phyloP scores from a whole-genome alignment of 2,329 filamentous ascomycete genomes.

The Fusarium nelsonii region DNA sequence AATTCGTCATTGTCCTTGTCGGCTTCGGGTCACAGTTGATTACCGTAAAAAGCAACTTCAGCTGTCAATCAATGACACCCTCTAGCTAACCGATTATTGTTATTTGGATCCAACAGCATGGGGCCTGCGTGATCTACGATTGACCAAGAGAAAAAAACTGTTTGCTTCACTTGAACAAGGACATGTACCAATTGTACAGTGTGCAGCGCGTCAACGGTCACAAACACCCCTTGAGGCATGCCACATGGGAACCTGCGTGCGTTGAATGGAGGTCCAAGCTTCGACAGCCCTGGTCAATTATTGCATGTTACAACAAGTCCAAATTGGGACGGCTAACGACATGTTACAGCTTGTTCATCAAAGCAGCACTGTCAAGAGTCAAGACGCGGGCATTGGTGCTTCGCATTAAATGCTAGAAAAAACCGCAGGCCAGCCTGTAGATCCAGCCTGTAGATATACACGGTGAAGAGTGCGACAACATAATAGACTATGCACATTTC shows the following conservation, averaged over 20 bases:
- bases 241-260: slow-evolving; percentile 32
- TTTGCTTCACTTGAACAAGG: slow-evolving; percentile 28
- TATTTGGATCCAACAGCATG: slow-evolving; percentile 21
- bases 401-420: slow-evolving; percentile 11
- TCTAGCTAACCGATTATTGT: slow-evolving; percentile 18
- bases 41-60: slow-evolving; percentile 13
- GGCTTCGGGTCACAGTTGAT: neutral
- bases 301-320: slow-evolving; percentile 9
- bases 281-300: slow-evolving; percentile 3
- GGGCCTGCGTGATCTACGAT: slow-evolving; percentile 14
- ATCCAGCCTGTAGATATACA: slow-evolving; percentile 40
- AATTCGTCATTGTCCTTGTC: neutral
- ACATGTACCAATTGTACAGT: slow-evolving; percentile 32
- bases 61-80: slow-evolving; percentile 2
- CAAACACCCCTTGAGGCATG: slow-evolving; percentile 19
- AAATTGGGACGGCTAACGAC: slow-evolving; percentile 7
- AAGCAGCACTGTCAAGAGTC: neutral
- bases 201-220: slow-evolving; percentile 33
- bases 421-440: slow-evolving; percentile 17
- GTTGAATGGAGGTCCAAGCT: slow-evolving; percentile 33
- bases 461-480: slow-evolving; percentile 9
- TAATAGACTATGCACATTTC: slow-evolving; percentile 32
- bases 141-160: slow-evolving; percentile 12
- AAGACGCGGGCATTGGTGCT: neutral
- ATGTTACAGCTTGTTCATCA: neutral